These are phyloP conservation scores for Pueraria montana DNA, from an alignment of 306 rosid genomes.

Conservation along the genomic window DNA sequence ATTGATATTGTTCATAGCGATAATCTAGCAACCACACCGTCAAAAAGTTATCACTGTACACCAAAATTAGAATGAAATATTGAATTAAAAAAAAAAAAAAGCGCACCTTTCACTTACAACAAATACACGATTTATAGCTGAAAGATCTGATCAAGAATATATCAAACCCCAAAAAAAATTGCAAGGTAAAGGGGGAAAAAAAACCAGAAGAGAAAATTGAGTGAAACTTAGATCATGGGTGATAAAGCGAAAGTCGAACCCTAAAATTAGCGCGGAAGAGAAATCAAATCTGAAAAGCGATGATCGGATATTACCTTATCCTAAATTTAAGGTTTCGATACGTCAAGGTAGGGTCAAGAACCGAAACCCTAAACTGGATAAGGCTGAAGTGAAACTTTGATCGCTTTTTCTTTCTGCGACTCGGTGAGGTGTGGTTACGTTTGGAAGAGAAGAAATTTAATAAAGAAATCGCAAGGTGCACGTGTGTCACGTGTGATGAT, in stretches of 20 bases:
- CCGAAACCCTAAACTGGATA: conserved; percentile 58
- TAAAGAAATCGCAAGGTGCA: neutral
- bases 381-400: conserved; percentile 41
- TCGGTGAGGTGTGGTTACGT: neutral
- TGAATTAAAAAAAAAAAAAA: neutral
- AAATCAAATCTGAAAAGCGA: neutral
- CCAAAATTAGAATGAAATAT: neutral
- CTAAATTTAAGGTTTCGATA: conserved; percentile 52
- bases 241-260: neutral
- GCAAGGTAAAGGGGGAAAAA: neutral
- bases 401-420: conserved; percentile 8
- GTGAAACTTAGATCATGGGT: neutral
- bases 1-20: neutral
- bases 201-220: neutral
- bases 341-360: neutral
- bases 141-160: neutral
- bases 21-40: neutral
- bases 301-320: conserved; percentile 57
- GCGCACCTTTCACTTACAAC: neutral
- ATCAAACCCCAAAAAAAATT: neutral
- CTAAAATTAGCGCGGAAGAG: neutral
- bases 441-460: neutral
- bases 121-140: neutral
- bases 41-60: neutral
- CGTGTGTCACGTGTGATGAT: neutral